A percentile compares a stretch with the other conserved stretches of the same genome.
Evolutionary conservation across 192 early-diverging fungal genomes (phyloP).

Genomic region (Backusella liffmaniae): DNA sequence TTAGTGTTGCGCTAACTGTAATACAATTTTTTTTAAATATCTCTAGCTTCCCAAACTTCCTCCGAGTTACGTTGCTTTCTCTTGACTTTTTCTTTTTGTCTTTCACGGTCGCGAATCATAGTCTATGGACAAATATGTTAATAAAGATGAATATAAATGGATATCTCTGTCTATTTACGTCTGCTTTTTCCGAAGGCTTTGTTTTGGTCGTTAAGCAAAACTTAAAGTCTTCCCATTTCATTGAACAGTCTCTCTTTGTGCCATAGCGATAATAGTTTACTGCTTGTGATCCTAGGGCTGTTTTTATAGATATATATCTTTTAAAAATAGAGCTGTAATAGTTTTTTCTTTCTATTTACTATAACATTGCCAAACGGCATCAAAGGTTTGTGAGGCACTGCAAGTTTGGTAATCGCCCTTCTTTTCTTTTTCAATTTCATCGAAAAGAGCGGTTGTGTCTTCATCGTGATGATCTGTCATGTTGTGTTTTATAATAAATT

Average conservation of each 20-base stretch:
- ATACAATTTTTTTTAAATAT: background rate
- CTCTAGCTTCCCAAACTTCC: slow-evolving; percentile 41
- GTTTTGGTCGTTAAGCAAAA: slow-evolving; percentile 48
- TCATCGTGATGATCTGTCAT: slow-evolving; percentile 18
- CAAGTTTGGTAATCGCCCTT: slow-evolving; percentile 18
- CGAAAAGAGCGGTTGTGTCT: slow-evolving; percentile 18
- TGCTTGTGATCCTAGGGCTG: slow-evolving; percentile 46
- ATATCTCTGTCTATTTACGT: slow-evolving; percentile 25
- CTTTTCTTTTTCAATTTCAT: slow-evolving; percentile 26
- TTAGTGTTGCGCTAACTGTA: no score
- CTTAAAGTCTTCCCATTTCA: slow-evolving; percentile 43
- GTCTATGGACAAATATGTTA: background rate
- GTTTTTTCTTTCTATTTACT: slow-evolving; percentile 4
- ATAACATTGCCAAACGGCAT: slow-evolving; percentile 30
- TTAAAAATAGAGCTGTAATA: background rate
- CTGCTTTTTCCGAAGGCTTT: slow-evolving; percentile 38
- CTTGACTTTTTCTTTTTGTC: slow-evolving; percentile 13
- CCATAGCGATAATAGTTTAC: slow-evolving; percentile 50
- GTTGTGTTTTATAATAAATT: background rate
- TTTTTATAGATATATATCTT: background rate
- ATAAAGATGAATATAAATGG: background rate
- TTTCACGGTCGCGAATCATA: slow-evolving; percentile 18
- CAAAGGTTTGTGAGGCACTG: slow-evolving; percentile 31
- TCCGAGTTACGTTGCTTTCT: slow-evolving; percentile 36
- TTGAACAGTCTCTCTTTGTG: slow-evolving; percentile 41